Evolutionary conservation across 805 yeast genomes (phyloP), one percentile per base, ranked within the genome.

Genomic region (Candida ficus): DNA sequence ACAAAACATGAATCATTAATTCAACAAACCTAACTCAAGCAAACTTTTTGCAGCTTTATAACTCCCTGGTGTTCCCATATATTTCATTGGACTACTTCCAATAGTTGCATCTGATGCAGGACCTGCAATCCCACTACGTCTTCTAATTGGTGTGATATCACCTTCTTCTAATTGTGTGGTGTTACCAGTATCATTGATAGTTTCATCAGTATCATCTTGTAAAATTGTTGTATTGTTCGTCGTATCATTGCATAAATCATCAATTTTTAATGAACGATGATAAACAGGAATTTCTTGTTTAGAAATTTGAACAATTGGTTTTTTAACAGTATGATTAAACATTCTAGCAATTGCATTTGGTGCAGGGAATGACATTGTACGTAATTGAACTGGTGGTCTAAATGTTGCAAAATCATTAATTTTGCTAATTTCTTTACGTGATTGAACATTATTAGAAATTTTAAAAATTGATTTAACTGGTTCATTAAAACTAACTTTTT

Each of bases 11-110:
- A n/a, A n/a, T 20, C 7, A 7, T 28, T 20, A 36, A 33, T 22
- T 33, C 13, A 31, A 30, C 38, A 66, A 59, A 5, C 73, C 68
- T 44, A 70, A 42, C 44, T 68, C 73, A 22, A 70, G 43, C 39
- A 70, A 48, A 19, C 71, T 68, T 39, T 64, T 61, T 10, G 75
- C 75, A 22, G 75, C 75, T 28, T 73, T 74, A 40, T 68, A 69
- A 1, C 73, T 67, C 4, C 71, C 67, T 7, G 75, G 75, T 3
- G 75, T 70, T 4, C 71, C 60, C 44, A 65, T 49, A 14, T 44
- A 47, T 28, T 37, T 37, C 12, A 38, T 36, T 19, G 44, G 44
- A 37, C 44, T 41, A 23, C 44, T 41, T n/a, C 44, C 44, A 13
- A 41, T 17, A 5, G 22, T 17, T n/a, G 7, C 18, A n/a, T 35